These are phyloP conservation scores for Ulota crispa DNA, from an alignment of 225 moss, liverwort and hornwort genomes.

Conservation along the genomic window DNA sequence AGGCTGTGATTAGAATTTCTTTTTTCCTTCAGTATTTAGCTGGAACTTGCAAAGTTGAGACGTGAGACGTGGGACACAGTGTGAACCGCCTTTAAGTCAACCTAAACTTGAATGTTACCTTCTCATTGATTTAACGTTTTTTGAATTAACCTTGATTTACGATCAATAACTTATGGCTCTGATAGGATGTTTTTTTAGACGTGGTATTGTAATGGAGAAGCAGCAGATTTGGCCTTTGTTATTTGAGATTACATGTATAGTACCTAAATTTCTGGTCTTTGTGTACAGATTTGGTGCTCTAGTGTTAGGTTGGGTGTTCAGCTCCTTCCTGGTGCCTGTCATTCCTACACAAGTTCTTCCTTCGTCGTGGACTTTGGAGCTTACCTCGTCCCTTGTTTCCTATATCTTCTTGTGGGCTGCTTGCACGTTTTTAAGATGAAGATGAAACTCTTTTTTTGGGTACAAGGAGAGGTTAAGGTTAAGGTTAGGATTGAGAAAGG, in stretches of 20 bases:
- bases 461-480: constrained; percentile 11
- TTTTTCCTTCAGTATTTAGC: too few relatives aligned
- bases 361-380: constrained; percentile 78
- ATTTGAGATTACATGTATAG: not conserved
- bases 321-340: constrained; percentile 83
- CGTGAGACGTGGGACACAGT: too few relatives aligned
- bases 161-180: not conserved
- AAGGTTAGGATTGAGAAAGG: constrained; percentile 21
- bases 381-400: constrained; percentile 81
- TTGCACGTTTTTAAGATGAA: constrained; percentile 89
- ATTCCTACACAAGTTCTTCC: constrained; percentile 80
- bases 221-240: not conserved
- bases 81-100: not conserved
- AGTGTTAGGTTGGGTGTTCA: constrained; percentile 81
- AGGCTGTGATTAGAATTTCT: too few relatives aligned
- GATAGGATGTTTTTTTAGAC: not conserved
- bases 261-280: not conserved
- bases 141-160: not conserved
- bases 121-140: not conserved
- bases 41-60: too few relatives aligned
- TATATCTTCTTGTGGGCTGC: constrained; percentile 78
- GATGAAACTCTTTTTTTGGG: not conserved
- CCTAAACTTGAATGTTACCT: not conserved
- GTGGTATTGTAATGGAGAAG: not conserved
- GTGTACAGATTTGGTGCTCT: constrained; percentile 43